Evolutionary conservation across 2,329 filamentous ascomycete genomes (phyloP).

Genomic region (Neofusicoccum parvum): DNA sequence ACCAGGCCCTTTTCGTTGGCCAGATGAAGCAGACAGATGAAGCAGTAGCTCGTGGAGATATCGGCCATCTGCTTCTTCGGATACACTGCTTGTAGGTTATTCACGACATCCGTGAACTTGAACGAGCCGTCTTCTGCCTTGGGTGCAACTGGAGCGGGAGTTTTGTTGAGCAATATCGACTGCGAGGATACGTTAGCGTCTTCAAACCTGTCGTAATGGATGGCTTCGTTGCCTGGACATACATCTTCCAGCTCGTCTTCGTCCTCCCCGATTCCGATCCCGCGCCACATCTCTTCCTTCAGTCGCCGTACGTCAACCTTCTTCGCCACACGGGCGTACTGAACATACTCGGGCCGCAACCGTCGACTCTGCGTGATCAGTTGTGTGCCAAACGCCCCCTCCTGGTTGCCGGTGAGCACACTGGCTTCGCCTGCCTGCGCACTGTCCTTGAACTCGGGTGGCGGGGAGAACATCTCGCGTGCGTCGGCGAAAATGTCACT

Average conservation of each 20-base stretch:
- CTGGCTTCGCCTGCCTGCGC: slow-evolving; percentile 19
- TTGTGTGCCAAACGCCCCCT: slow-evolving; percentile 63
- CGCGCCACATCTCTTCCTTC: slow-evolving; percentile 68
- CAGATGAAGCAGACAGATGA: slow-evolving; percentile 88
- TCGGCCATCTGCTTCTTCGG: slow-evolving; percentile 84
- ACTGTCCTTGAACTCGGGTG: slow-evolving; percentile 8
- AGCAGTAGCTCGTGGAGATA: slow-evolving; percentile 90
- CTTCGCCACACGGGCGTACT: slow-evolving; percentile 67
- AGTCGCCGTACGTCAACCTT: slow-evolving; percentile 66
- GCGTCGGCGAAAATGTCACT: slow-evolving; percentile 79
- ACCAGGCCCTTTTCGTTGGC: slow-evolving; percentile 90
- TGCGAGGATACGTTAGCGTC: neutral
- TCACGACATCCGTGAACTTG: slow-evolving; percentile 91
- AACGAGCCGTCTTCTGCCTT: slow-evolving; percentile 58
- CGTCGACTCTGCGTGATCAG: slow-evolving; percentile 63
- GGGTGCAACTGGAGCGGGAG: slow-evolving; percentile 27
- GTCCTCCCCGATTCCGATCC: slow-evolving; percentile 43
- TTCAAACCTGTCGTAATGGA: neutral
- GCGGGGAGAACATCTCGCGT: slow-evolving; percentile 65
- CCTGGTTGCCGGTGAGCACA: slow-evolving; percentile 38
- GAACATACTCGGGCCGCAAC: slow-evolving; percentile 65
- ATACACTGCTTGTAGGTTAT: slow-evolving; percentile 82
- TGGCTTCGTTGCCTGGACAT: slow-evolving; percentile 14
- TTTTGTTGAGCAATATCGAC: neutral
- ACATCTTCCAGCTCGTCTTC: slow-evolving; percentile 39